These are phyloP conservation scores for Avena atlantica DNA, from an alignment of 176 grass and related monocot species.

Conservation along the genomic window DNA sequence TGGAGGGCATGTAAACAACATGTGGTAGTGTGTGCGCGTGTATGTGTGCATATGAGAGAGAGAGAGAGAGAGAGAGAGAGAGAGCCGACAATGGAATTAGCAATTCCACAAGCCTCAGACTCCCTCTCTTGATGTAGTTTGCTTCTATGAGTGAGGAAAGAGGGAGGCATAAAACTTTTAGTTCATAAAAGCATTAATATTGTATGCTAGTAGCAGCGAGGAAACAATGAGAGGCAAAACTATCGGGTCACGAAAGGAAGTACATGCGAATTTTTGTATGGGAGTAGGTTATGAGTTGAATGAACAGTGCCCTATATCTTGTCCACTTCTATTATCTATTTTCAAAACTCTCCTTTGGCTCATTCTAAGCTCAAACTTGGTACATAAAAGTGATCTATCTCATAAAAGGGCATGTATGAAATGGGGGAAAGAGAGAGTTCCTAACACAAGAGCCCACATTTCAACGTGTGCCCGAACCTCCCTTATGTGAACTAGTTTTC, in stretches of 20 bases:
- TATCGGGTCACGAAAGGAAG: no score
- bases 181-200: background rate
- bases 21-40: no score
- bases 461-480: background rate
- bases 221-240: background rate
- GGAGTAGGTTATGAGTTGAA: background rate
- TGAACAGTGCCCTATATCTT: background rate
- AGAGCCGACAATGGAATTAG: background rate
- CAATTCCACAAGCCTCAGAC: background rate
- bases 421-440: no score
- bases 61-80: background rate
- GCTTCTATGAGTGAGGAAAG: background rate
- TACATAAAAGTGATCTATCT: background rate
- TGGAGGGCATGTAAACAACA: no score
- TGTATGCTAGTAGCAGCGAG: background rate
- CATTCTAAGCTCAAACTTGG: background rate
- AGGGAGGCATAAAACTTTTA: background rate
- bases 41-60: background rate
- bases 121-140: background rate
- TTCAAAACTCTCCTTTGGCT: background rate
- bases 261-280: background rate
- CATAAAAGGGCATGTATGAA: no score
- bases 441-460: background rate
- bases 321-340: background rate
- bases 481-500: background rate